phyloP scores from a whole-genome alignment of 805 yeast species.

The Maudiozyma saulgeensis region DNA sequence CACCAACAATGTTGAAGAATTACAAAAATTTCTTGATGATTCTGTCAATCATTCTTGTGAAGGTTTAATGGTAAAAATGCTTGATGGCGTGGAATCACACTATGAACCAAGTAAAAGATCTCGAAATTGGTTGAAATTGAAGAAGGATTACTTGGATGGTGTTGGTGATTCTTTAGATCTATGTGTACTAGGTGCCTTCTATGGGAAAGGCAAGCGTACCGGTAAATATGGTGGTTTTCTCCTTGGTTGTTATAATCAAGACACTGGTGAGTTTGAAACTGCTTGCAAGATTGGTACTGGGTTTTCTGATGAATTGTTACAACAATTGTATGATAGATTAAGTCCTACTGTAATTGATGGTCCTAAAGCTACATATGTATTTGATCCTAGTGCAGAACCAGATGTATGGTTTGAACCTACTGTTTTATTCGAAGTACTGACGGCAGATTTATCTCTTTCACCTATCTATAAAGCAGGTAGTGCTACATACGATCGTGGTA shows the following conservation, averaged over 20 bases:
- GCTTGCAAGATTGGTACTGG: conserved; percentile 98
- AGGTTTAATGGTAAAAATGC: conserved; percentile 89
- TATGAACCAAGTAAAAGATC: conserved; percentile 95
- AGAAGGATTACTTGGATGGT: conserved; percentile 90
- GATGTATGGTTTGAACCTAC: conserved; percentile 95
- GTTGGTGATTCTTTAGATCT: conserved; percentile 92
- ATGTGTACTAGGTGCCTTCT: conserved; percentile 88
- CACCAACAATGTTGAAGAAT: conserved; percentile 59
- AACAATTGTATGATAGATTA: conserved; percentile 46
- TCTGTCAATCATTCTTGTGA: conserved; percentile 87
- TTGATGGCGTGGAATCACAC: conserved; percentile 68
- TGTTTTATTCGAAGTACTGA: conserved; percentile 72
- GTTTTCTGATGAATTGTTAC: conserved; percentile 76
- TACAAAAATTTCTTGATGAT: conserved; percentile 78
- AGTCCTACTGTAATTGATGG: conserved; percentile 53
- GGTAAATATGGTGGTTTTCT: conserved; percentile 92
- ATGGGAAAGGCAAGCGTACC: conserved; percentile 90
- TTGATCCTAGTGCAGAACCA: conserved; percentile 67
- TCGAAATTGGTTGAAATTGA: conserved; percentile 88
- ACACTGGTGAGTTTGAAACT: conserved; percentile 87
- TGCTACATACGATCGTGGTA: conserved; percentile 65
- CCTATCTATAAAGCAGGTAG: conserved; percentile 86
- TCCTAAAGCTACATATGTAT: conserved; percentile 62
- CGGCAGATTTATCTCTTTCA: conserved; percentile 83
- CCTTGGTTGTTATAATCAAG: conserved; percentile 82